These are phyloP conservation scores for Paradendryphiella salina DNA, from an alignment of 2,329 filamentous ascomycete genomes.

Conservation along the genomic window DNA sequence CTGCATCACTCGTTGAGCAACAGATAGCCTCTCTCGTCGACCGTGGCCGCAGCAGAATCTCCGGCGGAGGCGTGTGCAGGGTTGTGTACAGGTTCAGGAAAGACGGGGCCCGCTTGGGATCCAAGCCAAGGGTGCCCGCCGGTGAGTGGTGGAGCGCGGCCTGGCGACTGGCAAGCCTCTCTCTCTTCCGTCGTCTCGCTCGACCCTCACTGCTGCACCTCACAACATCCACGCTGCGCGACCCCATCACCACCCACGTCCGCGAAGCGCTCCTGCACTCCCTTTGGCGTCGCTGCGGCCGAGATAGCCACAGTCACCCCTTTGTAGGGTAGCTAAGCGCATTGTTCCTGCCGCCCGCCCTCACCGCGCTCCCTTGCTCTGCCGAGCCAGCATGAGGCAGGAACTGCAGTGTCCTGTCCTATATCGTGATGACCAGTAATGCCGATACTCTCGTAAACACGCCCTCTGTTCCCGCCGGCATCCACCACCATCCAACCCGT, in stretches of 20 bases:
- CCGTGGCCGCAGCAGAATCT: neutral
- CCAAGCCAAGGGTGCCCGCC: slow-evolving; percentile 20
- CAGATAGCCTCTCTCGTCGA: too few species aligned
- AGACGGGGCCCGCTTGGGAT: slow-evolving; percentile 20
- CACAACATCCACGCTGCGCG: slow-evolving; percentile 10
- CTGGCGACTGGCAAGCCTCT: slow-evolving; percentile 22
- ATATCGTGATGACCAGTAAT: slow-evolving; percentile 49
- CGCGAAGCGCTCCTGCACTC: slow-evolving; percentile 17
- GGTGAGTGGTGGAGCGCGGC: slow-evolving; percentile 26
- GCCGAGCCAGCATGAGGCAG: slow-evolving; percentile 47
- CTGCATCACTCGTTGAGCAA: too few species aligned
- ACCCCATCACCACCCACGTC: slow-evolving; percentile 16
- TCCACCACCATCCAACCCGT: slow-evolving; percentile 21
- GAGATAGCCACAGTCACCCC: slow-evolving; percentile 1
- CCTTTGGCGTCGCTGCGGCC: slow-evolving; percentile 17
- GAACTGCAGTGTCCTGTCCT: slow-evolving; percentile 44
- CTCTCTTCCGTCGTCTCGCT: slow-evolving; percentile 23
- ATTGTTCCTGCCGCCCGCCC: slow-evolving; percentile 22
- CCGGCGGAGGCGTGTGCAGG: slow-evolving; percentile 17
- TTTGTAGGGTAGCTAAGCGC: slow-evolving; percentile 25
- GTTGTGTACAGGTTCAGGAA: slow-evolving; percentile 24
- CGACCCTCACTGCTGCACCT: slow-evolving; percentile 11
- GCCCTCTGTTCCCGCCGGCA: slow-evolving; percentile 23
- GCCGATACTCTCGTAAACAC: slow-evolving; percentile 40
- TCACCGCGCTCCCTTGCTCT: slow-evolving; percentile 29